Evolutionary conservation across 306 rosid genomes (phyloP).

Genomic region (Malus sieversii): DNA sequence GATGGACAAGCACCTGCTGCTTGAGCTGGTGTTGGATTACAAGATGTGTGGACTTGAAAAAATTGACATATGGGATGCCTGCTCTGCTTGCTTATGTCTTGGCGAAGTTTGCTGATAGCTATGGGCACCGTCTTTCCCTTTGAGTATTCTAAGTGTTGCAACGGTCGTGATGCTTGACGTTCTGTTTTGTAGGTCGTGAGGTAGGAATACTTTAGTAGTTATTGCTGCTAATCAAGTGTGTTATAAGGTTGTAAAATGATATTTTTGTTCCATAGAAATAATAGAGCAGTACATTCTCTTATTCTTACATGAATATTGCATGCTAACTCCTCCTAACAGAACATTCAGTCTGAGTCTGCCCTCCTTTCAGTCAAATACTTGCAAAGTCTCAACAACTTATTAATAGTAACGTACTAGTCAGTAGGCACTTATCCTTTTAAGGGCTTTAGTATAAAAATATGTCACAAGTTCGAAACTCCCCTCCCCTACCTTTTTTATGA

Average conservation of each 20-base stretch:
- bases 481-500: too few relatives aligned
- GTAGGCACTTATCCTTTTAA: too few relatives aligned
- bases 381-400: not conserved
- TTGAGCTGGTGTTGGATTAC: slow-evolving; percentile 30
- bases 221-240: slow-evolving; percentile 1
- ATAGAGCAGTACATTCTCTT: slow-evolving; percentile 40
- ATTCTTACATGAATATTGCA: slow-evolving; percentile 15
- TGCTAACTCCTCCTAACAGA: not conserved
- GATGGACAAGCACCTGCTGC: slow-evolving; percentile 54
- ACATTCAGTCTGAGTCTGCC: too few relatives aligned
- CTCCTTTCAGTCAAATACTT: not conserved
- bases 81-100: slow-evolving; percentile 39
- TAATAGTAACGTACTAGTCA: not conserved
- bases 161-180: slow-evolving; percentile 33
- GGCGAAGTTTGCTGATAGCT: slow-evolving; percentile 26
- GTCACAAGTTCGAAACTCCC: not conserved
- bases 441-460: not conserved
- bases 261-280: slow-evolving; percentile 18
- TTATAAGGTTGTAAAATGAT: slow-evolving; percentile 25
- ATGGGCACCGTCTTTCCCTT: slow-evolving; percentile 22
- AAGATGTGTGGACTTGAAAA: slow-evolving; percentile 29
- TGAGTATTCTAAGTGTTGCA: slow-evolving; percentile 19
- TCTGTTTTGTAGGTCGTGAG: slow-evolving; percentile 35
- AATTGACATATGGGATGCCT: slow-evolving; percentile 30
- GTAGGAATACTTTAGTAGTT: slow-evolving; percentile 13